Percentiles rank a stretch among this genome's conserved stretches.
Conservation (phyloP, 164 flowering plant species). For the Kingdonia uniflora region DNA sequence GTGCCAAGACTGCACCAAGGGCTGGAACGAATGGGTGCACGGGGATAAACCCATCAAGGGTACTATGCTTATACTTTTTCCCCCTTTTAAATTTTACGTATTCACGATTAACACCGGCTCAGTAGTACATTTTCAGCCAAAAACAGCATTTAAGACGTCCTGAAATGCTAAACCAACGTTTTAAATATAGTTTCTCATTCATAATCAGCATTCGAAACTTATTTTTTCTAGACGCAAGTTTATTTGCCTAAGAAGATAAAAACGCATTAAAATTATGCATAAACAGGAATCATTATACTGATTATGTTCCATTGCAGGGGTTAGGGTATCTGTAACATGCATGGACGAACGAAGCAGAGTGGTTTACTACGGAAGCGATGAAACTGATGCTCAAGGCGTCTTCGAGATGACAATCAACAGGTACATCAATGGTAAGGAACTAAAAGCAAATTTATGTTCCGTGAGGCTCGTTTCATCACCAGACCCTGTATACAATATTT, state of each 20-base stretch:
- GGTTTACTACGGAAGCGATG: conserved; percentile 51
- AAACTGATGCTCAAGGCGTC: conserved; percentile 44
- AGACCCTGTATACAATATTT: conserved; percentile 43
- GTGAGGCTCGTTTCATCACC: conserved; percentile 71
- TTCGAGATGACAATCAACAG: conserved; percentile 34
- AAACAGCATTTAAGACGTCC: too few species aligned
- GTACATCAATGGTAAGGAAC: conserved; percentile 29
- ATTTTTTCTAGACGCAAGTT: too few species aligned
- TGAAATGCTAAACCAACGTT: too few species aligned
- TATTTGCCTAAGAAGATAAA: too few species aligned
- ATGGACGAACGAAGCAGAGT: conserved; percentile 48
- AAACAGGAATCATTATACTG: too few species aligned
- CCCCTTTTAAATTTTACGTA: too few species aligned
- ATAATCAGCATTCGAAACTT: too few species aligned
- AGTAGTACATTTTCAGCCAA: too few species aligned
- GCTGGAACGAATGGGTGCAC: conserved; percentile 51
- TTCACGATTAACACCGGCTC: too few species aligned
- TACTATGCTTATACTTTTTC: conserved; percentile 5
- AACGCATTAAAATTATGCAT: too few species aligned
- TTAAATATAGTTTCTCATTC: too few species aligned
- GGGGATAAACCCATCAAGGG: conserved; percentile 57
- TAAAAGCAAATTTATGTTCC: conserved; percentile 33
- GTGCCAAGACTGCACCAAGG: conserved; percentile 75
- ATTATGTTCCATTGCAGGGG: conserved; percentile 29
- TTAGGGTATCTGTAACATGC: conserved; percentile 54